Conservation (phyloP, 192 early-diverging fungal species). For the Lunasporangiospora selenospora region DNA sequence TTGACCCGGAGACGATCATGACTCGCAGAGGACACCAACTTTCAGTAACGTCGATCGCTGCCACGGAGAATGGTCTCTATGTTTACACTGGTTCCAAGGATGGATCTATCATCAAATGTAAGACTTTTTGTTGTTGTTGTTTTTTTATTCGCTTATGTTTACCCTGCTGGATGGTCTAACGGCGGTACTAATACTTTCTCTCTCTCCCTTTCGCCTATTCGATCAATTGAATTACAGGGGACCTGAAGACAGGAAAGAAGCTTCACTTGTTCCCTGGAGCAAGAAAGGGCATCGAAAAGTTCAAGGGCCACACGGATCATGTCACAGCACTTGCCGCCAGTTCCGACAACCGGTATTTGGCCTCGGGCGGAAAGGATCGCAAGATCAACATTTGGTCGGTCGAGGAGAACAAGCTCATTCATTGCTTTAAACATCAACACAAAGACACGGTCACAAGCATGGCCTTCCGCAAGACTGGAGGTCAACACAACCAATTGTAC, state of each 20-base stretch:
- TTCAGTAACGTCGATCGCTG: slow-evolving; percentile 82
- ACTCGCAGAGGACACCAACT: slow-evolving; percentile 73
- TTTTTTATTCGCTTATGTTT: neutral
- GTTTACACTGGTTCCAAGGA: slow-evolving; percentile 94
- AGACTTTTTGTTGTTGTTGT: neutral
- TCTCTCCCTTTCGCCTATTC: neutral
- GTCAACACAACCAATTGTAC: slow-evolving; percentile 80
- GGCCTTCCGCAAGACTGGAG: slow-evolving; percentile 86
- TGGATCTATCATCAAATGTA: slow-evolving; percentile 90
- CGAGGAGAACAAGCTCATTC: slow-evolving; percentile 72
- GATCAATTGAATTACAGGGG: slow-evolving; percentile 53
- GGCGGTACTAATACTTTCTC: slow-evolving; percentile 3
- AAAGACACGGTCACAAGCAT: slow-evolving; percentile 88
- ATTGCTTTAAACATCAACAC: slow-evolving; percentile 84
- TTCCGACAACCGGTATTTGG: slow-evolving; percentile 71
- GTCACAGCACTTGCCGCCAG: slow-evolving; percentile 77
- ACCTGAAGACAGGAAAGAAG: slow-evolving; percentile 71
- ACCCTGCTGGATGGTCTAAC: neutral
- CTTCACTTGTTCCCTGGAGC: slow-evolving; percentile 76
- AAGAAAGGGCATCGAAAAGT: slow-evolving; percentile 68
- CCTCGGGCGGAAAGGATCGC: slow-evolving; percentile 90
- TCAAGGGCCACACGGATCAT: slow-evolving; percentile 76
- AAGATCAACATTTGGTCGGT: slow-evolving; percentile 93
- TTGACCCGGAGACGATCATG: slow-evolving; percentile 40
- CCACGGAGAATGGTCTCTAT: slow-evolving; percentile 67